Evolutionary conservation across 2,329 filamentous ascomycete genomes (phyloP), one percentile per base, ranked within the genome.

Genomic region (Cytospora chrysosperma): DNA sequence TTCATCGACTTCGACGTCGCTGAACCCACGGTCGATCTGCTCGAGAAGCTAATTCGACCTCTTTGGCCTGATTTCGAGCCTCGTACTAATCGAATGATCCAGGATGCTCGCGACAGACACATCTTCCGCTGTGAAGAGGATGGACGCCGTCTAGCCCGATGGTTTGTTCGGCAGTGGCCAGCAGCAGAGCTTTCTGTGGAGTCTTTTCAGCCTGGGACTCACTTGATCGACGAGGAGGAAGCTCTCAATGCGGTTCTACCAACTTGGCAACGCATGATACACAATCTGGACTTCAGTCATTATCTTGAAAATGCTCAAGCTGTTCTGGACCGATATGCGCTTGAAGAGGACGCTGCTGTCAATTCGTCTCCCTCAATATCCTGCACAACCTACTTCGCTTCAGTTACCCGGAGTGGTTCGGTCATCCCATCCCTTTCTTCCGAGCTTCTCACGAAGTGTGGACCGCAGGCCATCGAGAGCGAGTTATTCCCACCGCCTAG

Each of bases 211-310:
- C 56, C 65, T 2, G 65, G 65, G 3, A 59, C 62, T 1, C 69
- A 75, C 4, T 54, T 77, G 3, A 30, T 86, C 0, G 69, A 83
- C 64, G 26, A 75, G 8, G 43, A 65, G 0, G 65, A 71, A 13
- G 82, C 81, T 3, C 43, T 84, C 1, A 67, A 73, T 0, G 68
- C 70, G 0, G 69, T 86, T 17, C 66, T 68, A 0, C 75, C 75
- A 0, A 79, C 84, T 57, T 87, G 83, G 83, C 65, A 71, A 5
- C 76, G 79, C 0, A 68, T 84, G 0, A 78, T 75, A n/a, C 73
- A 77, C 6, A 87, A 87, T 52, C 65, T 75, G 12, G 74, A 81
- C 30, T 73, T 86, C 0, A 77, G 74, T 0, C 50, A 70, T 0
- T 80, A 85, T 66, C 64, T 85, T 0, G 61, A 73, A 12, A 51